These are phyloP conservation scores for Ceratocystiopsis brevicomis DNA, from an alignment of 2,329 filamentous ascomycete genomes.

Conservation along the genomic window DNA sequence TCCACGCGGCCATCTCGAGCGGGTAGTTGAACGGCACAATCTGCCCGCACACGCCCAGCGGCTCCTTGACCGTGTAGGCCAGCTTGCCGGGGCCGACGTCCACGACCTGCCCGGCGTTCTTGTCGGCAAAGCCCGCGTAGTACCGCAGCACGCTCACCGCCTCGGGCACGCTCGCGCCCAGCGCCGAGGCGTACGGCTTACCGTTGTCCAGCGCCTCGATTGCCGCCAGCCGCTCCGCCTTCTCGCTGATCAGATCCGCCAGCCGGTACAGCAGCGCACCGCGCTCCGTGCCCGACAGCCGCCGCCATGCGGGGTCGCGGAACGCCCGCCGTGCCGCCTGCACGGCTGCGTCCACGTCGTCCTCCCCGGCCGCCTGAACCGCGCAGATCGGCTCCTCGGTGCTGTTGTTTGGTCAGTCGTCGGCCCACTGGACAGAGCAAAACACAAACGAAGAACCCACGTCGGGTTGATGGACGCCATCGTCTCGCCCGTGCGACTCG, in stretches of 20 bases:
- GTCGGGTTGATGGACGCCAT: conserved; percentile 51
- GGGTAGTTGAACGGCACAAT: conserved; percentile 67
- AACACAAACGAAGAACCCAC: conserved; percentile 21
- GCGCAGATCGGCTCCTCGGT: conserved; percentile 49
- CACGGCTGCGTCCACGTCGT: conserved; percentile 53
- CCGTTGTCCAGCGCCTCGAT: conserved; percentile 66
- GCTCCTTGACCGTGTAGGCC: conserved; percentile 59
- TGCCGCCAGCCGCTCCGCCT: conserved; percentile 31
- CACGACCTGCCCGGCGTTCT: conserved; percentile 62
- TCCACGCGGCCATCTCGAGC: conserved; percentile 52
- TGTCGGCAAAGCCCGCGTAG: conserved; percentile 66
- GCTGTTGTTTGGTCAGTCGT: conserved; percentile 10
- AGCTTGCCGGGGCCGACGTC: conserved; percentile 51
- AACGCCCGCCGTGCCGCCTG: conserved; percentile 50
- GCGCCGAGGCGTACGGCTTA: conserved; percentile 49
- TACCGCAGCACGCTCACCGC: conserved; percentile 39
- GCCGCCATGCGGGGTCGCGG: conserved; percentile 46
- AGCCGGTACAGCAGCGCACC: conserved; percentile 51
- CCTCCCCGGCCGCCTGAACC: conserved; percentile 46
- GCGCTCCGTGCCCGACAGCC: conserved; percentile 47
- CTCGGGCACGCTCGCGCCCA: conserved; percentile 41
- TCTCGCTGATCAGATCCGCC: conserved; percentile 46
- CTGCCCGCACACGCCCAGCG: conserved; percentile 55
- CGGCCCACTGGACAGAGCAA: too few relatives aligned
- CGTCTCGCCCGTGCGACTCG: conserved; percentile 43